Base-by-base conservation (phyloP, 1,139 yeast species). In the Suhomyces wounanorum region DNA sequence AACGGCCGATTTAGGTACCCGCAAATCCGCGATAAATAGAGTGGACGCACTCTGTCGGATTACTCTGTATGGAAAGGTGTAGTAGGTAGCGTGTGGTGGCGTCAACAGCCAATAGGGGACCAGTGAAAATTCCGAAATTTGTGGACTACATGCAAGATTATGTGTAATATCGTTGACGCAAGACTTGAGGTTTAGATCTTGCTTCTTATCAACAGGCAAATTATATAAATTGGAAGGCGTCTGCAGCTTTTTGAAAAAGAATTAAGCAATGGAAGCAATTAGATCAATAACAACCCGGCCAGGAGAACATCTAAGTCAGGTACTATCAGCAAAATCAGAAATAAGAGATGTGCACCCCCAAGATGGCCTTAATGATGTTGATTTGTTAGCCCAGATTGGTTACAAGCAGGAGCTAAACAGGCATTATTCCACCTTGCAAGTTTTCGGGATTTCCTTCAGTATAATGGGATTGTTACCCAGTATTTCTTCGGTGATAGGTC, bases 401-500 rank as follows among this genome's bases (percentile, higher is more conserved):
- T 79, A 79, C 60, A 79, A 78, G 57, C 82, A 79, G 61, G 83
- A 79, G 58, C 63, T 79, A 49, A 70, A 67, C 28, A 69, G 84
- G 62, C 71, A 69, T 28, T 79, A 76, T 53, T 70, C 79, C 9
- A 77, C 82, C 1, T 52, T 77, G 31, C 83, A 79, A 59, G 81
- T 78, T 28, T 79, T 79, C 56, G 83, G 83, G 30, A 77, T 79
- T 44, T 81, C 83, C 0, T 79, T 77, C 53, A 72, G 79, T 17
- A 79, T 79, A 52, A 79, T 79, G 83, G 83, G 82, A 3, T 63
- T 79, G 40, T 63, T 79, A 26, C 83, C 83, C 3, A 71, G 78
- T 26, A 72, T 79, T 51, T 69, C 78, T 0, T 73, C 80, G 0
- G 64, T 70, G 28, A 56, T 76, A 4, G 62, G 62, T 14, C 54